These are phyloP conservation scores for Chamaecrista fasciculata DNA, from an alignment of 306 rosid genomes.

Conservation along the genomic window DNA sequence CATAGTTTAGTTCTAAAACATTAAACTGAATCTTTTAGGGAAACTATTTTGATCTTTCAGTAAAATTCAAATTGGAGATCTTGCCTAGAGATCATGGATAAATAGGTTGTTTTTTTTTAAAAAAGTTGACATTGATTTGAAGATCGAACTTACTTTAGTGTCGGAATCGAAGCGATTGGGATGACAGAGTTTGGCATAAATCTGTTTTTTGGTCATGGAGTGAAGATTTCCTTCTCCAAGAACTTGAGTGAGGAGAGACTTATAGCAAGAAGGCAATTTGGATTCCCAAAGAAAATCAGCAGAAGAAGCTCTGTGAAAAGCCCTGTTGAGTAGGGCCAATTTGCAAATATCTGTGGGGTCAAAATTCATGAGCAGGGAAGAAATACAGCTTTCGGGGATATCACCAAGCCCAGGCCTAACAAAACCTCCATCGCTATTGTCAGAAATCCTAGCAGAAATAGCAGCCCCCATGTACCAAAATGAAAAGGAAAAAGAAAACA, in stretches of 20 bases:
- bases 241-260: constrained; percentile 40
- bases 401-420: constrained; percentile 47
- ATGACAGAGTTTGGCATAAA: constrained; percentile 53
- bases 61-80: no score
- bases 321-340: constrained; percentile 49
- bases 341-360: constrained; percentile 76
- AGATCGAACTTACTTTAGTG: constrained; percentile 51
- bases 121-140: no score
- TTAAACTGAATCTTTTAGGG: no score
- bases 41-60: no score
- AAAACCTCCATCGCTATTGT: neutral
- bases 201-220: constrained; percentile 47
- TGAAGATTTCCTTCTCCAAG: constrained; percentile 18
- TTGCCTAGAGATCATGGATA: no score
- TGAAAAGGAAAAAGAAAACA: neutral
- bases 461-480: constrained; percentile 54
- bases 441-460: constrained; percentile 35
- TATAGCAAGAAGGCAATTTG: constrained; percentile 57
- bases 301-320: constrained; percentile 63
- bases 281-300: constrained; percentile 77
- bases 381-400: constrained; percentile 69
- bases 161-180: constrained; percentile 58
- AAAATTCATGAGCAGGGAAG: constrained; percentile 47
- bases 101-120: no score
- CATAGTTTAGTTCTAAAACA: no score